Conservation (phyloP, 495 filamentous ascomycete species). For the Penicillium samsonianum region DNA sequence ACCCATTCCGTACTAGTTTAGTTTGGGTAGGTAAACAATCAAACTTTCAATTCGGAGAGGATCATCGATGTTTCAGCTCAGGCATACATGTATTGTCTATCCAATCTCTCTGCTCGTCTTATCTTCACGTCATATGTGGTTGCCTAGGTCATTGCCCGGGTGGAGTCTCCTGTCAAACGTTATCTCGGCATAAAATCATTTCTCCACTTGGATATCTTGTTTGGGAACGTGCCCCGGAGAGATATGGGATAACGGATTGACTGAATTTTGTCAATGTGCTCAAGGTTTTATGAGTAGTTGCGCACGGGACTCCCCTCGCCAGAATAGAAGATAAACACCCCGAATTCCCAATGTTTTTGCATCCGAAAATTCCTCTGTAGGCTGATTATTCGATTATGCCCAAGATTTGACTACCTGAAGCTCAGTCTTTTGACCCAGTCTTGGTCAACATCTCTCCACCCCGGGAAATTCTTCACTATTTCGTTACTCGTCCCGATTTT, state of each 20-base stretch:
- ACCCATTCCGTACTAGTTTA: not conserved
- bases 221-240: not conserved
- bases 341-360: not conserved
- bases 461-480: not conserved
- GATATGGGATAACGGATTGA: not conserved
- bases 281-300: not conserved
- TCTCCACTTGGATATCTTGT: not conserved
- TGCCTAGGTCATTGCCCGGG: not conserved
- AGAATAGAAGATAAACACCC: not conserved
- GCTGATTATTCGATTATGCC: not conserved
- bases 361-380: not conserved
- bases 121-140: not conserved
- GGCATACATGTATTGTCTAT: not conserved
- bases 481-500: not conserved
- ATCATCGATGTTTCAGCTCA: not conserved
- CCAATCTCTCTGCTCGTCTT: not conserved
- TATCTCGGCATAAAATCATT: not conserved
- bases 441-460: not conserved
- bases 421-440: not conserved
- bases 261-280: not conserved
- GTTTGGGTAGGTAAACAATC: not conserved
- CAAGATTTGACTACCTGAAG: not conserved
- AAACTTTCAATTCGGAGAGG: conserved; percentile 3
- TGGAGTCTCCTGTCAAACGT: no score
- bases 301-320: not conserved